Percentiles rank a stretch among this genome's conserved stretches.
phyloP scores from a whole-genome alignment of 179 eudicot species.

The Vitellaria paradoxa region DNA sequence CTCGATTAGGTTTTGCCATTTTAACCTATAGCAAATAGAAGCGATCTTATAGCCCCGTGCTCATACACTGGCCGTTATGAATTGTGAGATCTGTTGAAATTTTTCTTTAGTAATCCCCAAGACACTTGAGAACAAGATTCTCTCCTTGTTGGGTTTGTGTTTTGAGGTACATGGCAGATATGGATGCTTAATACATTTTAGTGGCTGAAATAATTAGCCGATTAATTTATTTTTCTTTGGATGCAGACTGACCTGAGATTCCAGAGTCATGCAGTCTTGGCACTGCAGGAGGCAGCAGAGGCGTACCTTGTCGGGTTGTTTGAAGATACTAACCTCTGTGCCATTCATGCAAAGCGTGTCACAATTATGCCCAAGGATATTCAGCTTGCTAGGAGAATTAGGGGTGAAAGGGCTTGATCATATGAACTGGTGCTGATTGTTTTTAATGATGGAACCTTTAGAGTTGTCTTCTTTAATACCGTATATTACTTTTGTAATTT shows the following conservation, averaged over 20 bases:
- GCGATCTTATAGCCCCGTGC: not conserved
- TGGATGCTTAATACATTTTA: not conserved
- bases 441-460: not conserved
- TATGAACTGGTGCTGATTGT: not conserved
- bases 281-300: constrained; percentile 23
- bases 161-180: not conserved
- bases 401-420: constrained; percentile 20
- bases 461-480: not conserved
- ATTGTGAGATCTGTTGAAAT: not conserved
- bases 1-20: not conserved
- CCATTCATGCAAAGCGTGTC: constrained; percentile 21
- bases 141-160: not conserved
- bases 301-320: constrained; percentile 22
- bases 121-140: not conserved
- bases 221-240: not conserved
- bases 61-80: not conserved
- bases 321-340: constrained; percentile 19
- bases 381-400: constrained; percentile 21
- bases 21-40: not conserved
- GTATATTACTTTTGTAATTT: not conserved
- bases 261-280: constrained; percentile 21
- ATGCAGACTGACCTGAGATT: constrained; percentile 20
- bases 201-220: too few relatives aligned
- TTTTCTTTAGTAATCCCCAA: not conserved
- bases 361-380: constrained; percentile 23